Percentiles rank a stretch among this genome's conserved stretches.
These are phyloP conservation scores for Arthroderma sp. DNA, from an alignment of 2,329 filamentous ascomycete species.

Conservation along the genomic window DNA sequence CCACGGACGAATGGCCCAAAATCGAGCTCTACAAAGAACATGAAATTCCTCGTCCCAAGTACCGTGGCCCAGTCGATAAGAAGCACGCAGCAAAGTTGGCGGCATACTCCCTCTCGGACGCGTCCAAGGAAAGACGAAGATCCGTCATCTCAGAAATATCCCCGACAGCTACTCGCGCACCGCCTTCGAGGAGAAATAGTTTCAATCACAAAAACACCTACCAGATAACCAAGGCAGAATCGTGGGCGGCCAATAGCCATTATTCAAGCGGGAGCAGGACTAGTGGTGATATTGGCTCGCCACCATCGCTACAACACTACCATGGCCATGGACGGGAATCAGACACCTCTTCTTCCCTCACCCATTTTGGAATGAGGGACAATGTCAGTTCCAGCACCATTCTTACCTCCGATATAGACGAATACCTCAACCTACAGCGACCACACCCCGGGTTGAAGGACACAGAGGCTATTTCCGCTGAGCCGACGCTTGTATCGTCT, in stretches of 20 bases:
- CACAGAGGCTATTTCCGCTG: no score
- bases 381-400: slow-evolving; percentile 7
- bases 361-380: neutral
- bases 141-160: slow-evolving; percentile 26
- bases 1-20: slow-evolving; percentile 24
- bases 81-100: slow-evolving; percentile 31
- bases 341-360: neutral
- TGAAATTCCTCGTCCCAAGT: slow-evolving; percentile 37
- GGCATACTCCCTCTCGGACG: slow-evolving; percentile 28
- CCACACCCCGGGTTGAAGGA: no score
- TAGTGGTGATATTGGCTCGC: no score
- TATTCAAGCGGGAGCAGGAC: no score
- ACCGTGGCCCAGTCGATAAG: slow-evolving; percentile 34
- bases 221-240: neutral
- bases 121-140: slow-evolving; percentile 21
- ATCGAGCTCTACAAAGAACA: slow-evolving; percentile 36
- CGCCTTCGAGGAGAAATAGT: slow-evolving; percentile 6
- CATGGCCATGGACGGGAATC: neutral
- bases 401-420: slow-evolving; percentile 5
- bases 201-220: neutral
- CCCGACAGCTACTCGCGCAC: slow-evolving; percentile 15
- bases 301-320: neutral
- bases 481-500: no score
- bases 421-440: neutral
- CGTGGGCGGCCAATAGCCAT: neutral